Evolutionary conservation across 768 basidiomycete species (phyloP).

Genomic region (Tricholoma sp.): DNA sequence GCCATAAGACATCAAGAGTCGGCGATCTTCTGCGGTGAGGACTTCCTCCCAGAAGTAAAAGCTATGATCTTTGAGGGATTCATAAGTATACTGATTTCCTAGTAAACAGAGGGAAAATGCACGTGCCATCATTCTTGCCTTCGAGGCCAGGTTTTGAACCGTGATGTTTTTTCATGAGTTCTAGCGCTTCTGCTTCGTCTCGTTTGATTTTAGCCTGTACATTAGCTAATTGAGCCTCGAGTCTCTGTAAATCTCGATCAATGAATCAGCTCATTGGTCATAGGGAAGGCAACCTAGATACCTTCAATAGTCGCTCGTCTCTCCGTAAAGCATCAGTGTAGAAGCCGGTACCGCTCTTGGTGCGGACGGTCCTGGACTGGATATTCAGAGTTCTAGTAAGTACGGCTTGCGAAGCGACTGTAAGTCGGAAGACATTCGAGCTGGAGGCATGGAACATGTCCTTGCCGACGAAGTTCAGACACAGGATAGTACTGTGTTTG

Average conservation of each 20-base stretch:
- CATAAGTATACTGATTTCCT: background rate
- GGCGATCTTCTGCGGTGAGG: conserved; percentile 23
- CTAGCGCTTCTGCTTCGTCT: conserved; percentile 20
- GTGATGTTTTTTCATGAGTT: conserved; percentile 11
- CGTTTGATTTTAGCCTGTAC: conserved; percentile 19
- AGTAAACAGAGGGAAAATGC: background rate
- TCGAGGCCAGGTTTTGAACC: conserved; percentile 1
- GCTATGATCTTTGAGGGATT: conserved; percentile 8
- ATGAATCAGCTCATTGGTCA: background rate
- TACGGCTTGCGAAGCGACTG: background rate
- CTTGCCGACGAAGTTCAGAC: background rate
- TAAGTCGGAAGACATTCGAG: background rate
- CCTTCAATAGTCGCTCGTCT: conserved; percentile 25
- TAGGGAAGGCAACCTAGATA: background rate
- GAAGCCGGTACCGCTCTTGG: conserved; percentile 15
- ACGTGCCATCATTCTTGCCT: conserved; percentile 5
- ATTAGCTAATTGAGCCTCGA: conserved; percentile 22
- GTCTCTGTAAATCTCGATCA: conserved; percentile 15
- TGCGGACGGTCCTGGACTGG: conserved; percentile 16
- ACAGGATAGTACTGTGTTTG: background rate
- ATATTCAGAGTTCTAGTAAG: background rate
- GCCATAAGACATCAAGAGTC: conserved; percentile 17
- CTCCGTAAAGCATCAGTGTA: conserved; percentile 16
- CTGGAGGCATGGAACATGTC: background rate
- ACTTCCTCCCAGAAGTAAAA: conserved; percentile 24